Base-by-base conservation (phyloP, 257 asterid genomes). In the Petunia axillaris region DNA sequence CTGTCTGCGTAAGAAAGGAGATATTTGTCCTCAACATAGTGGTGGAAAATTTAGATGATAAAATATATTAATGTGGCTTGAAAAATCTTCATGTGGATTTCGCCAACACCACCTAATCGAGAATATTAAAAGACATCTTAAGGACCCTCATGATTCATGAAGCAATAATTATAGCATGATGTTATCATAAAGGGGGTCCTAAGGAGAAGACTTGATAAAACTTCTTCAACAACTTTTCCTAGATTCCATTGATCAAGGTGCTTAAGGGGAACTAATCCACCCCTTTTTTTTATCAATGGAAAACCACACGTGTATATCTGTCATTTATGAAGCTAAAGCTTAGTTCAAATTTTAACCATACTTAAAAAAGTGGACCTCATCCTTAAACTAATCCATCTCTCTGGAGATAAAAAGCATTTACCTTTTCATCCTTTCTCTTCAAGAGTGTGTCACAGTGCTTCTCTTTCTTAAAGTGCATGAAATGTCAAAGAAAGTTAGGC, bases 401-500 rank as follows among this genome's bases (percentile, higher is more conserved):
- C 39, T 67, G 38, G 38, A 1, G 55, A 67, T n/a, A 15, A 15
- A 44, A 62, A 62, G 6, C 15, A 35, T 4, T 43, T 43, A 3
- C 6, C 1, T 8, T 8, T 8, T 5, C 35, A 3, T 7, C 10
- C 10, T 2, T 8, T n/a, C 54, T 8, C 8, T 15, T 25, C 25
- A 25, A 25, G 25, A 25, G 74, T 14, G 75, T 41, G 75, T 15
- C 38, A 41, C 3, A 40, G n/a, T 4, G 57, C 62, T 55, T 6
- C 16, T 41, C 75, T 66, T 66, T 14, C 6, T 13, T 2, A 15
- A 6, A 41, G 3, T 1, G 7, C 76, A 16, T 11, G 60, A 71
- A 71, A 46, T 71, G 77, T 71, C 77, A 48, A 71, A 25, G 25
- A 35, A 48, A 46, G 77, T 71, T 71, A 25, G 60, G 77, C 60